phyloP scores from a whole-genome alignment of 495 filamentous ascomycete genomes.

The Stereocaulon alpinum region DNA sequence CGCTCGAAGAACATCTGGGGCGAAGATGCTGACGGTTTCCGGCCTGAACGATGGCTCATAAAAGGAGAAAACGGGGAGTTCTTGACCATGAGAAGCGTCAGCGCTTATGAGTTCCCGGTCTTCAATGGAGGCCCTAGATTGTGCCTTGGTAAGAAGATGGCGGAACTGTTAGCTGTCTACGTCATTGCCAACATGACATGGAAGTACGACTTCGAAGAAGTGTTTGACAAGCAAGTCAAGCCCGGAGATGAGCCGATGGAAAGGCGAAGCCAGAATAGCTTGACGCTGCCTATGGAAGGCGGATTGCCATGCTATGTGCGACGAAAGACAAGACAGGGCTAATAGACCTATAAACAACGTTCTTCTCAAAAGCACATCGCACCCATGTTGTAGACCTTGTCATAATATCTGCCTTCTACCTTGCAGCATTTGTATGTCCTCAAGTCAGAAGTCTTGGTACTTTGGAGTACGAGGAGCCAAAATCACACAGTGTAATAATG shows the following conservation, averaged over 20 bases:
- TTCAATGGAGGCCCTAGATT: conserved; percentile 50
- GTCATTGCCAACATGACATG: conserved; percentile 39
- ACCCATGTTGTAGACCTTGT: too few species aligned
- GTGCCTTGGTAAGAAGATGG: conserved; percentile 52
- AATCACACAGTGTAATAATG: too few species aligned
- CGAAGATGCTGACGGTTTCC: conserved; percentile 42
- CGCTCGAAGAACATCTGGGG: conserved; percentile 45
- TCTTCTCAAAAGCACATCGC: not conserved
- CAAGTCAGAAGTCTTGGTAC: too few species aligned
- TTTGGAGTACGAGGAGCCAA: too few species aligned
- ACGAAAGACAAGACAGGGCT: not conserved
- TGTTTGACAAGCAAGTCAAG: conserved; percentile 21
- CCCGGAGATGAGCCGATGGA: conserved; percentile 25
- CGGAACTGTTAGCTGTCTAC: conserved; percentile 43
- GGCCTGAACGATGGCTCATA: conserved; percentile 42
- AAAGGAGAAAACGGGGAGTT: conserved; percentile 11
- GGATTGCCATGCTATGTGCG: conserved; percentile 35
- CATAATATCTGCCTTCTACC: too few species aligned
- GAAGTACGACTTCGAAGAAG: conserved; percentile 37
- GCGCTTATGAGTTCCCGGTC: conserved; percentile 46
- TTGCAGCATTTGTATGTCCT: too few species aligned
- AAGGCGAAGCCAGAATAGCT: conserved; percentile 43
- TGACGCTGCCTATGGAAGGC: conserved; percentile 51
- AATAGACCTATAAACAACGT: not conserved
- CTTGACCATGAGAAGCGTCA: conserved; percentile 29